Evolutionary conservation across 164 flowering plant species (phyloP).

Genomic region (Chimonanthus salicifolius): DNA sequence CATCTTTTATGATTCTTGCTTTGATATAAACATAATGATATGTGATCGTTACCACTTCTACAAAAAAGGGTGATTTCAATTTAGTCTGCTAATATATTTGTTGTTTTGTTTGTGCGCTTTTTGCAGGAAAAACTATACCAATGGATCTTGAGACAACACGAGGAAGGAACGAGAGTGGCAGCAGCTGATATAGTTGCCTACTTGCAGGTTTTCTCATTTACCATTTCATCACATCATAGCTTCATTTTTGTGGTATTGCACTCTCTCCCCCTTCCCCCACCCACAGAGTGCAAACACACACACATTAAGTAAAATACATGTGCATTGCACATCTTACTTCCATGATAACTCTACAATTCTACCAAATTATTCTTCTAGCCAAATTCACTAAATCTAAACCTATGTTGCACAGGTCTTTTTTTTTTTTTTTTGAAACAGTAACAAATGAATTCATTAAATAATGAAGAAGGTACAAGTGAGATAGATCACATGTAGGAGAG

Average conservation of each 20-base stretch:
- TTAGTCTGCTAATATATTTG: neutral
- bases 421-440: too few species aligned
- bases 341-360: too few species aligned
- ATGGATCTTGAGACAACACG: conserved; percentile 78
- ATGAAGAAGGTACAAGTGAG: too few species aligned
- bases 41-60: neutral
- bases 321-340: neutral
- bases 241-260: neutral
- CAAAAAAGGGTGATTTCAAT: neutral
- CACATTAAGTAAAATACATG: too few species aligned
- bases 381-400: too few species aligned
- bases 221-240: neutral
- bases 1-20: neutral
- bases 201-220: conserved; percentile 48
- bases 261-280: neutral
- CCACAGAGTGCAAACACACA: neutral
- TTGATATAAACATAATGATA: too few species aligned
- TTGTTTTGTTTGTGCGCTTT: neutral
- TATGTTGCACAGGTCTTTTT: too few species aligned
- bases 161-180: conserved; percentile 62
- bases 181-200: conserved; percentile 55
- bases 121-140: conserved; percentile 80
- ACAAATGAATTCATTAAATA: too few species aligned
- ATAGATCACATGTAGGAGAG: too few species aligned
- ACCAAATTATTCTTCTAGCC: too few species aligned